phyloP scores from a whole-genome alignment of 169 alveolate genomes.

The Cryptosporidium parvum region DNA sequence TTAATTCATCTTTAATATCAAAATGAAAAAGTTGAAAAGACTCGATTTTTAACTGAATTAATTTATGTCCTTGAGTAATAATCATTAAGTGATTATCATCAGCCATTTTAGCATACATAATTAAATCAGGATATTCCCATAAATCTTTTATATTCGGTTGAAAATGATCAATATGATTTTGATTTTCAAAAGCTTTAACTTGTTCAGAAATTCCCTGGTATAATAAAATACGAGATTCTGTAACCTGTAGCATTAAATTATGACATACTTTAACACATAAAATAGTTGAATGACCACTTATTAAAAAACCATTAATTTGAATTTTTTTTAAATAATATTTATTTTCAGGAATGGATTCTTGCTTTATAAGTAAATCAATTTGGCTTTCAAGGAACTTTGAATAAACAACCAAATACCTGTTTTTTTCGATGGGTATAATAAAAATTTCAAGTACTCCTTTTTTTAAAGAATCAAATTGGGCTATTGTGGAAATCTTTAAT shows the following conservation, averaged over 20 bases:
- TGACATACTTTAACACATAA: conserved; percentile 13
- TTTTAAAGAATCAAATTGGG: not conserved
- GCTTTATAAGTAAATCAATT: not conserved
- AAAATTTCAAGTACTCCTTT: not conserved
- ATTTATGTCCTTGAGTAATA: conserved; percentile 17
- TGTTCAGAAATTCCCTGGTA: not conserved
- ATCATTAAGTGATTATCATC: conserved; percentile 16
- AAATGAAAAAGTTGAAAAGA: not conserved
- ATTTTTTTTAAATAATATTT: not conserved
- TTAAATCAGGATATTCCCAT: conserved; percentile 9
- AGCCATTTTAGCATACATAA: conserved; percentile 1
- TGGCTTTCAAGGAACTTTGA: not conserved
- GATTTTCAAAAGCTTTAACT: not conserved
- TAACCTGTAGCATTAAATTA: conserved; percentile 13
- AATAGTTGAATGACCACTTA: not conserved
- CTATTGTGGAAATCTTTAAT: not conserved
- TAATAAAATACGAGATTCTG: conserved; percentile 27
- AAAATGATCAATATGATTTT: not conserved
- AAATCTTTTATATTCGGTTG: not conserved
- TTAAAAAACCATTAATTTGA: not conserved
- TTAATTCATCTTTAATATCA: not conserved
- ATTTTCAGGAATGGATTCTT: not conserved
- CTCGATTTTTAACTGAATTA: conserved; percentile 5
- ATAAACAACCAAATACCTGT: conserved; percentile 6
- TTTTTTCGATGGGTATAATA: conserved; percentile 2